Evolutionary conservation across 2,329 filamentous ascomycete genomes (phyloP).

Genomic region (Orbilia blumenaviensis): DNA sequence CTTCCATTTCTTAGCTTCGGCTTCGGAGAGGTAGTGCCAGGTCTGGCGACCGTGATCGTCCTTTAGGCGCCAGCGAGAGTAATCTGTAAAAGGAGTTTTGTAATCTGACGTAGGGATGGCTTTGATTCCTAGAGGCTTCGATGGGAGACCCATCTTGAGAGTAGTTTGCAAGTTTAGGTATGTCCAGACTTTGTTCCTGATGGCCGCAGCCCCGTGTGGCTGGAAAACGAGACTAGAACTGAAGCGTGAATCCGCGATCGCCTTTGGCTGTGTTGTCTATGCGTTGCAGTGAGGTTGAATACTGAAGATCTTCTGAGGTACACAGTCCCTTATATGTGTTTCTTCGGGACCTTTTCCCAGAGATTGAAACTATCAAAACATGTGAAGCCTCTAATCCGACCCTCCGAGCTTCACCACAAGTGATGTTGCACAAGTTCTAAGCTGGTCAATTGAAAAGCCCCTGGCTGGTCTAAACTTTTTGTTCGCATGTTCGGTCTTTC

Average conservation of each 20-base stretch:
- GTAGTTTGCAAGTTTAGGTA: no score
- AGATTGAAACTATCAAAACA: background rate
- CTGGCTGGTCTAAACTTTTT: slow-evolving; percentile 17
- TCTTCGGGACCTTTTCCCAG: background rate
- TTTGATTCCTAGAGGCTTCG: slow-evolving; percentile 8
- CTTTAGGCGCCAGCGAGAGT: slow-evolving; percentile 81
- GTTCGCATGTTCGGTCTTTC: slow-evolving; percentile 30
- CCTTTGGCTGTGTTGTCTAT: background rate
- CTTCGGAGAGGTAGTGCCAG: slow-evolving; percentile 88
- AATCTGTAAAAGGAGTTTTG: slow-evolving; percentile 70
- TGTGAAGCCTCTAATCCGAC: slow-evolving; percentile 32
- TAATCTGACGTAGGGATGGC: slow-evolving; percentile 27
- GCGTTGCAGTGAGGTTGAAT: slow-evolving; percentile 10
- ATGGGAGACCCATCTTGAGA: slow-evolving; percentile 36
- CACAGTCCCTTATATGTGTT: background rate
- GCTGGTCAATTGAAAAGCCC: background rate
- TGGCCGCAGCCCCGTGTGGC: background rate
- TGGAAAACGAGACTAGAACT: background rate
- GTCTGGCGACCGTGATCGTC: slow-evolving; percentile 87
- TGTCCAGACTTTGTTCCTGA: background rate
- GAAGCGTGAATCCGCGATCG: background rate
- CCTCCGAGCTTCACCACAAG: background rate
- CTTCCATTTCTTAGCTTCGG: slow-evolving; percentile 79
- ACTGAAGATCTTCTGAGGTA: background rate
- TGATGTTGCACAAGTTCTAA: slow-evolving; percentile 2